Percentiles rank a stretch among this genome's conserved stretches.
Conservation (phyloP, 139 green algal genomes). For the Coelastrella sp. region DNA sequence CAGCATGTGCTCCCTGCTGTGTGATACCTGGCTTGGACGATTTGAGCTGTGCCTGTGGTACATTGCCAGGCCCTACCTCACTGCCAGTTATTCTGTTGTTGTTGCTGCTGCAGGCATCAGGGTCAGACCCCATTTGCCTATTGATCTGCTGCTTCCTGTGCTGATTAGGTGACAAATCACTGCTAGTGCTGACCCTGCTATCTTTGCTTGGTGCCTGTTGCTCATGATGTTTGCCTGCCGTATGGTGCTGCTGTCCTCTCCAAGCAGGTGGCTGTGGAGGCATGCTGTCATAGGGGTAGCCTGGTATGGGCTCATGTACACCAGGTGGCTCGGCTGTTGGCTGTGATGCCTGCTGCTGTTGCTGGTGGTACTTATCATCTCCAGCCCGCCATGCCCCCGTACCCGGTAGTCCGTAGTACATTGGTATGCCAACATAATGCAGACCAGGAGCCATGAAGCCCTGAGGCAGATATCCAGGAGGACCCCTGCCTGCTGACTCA, state of each 20-base stretch:
- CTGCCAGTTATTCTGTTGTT: neutral
- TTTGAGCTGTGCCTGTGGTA: neutral
- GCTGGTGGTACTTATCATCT: neutral
- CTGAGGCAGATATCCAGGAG: slow-evolving; percentile 22
- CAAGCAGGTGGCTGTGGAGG: neutral
- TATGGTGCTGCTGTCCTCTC: neutral
- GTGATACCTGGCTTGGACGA: neutral
- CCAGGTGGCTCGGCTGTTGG: neutral
- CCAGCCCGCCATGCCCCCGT: neutral
- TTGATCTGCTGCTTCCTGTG: neutral
- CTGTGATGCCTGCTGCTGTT: neutral
- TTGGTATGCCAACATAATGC: slow-evolving; percentile 5
- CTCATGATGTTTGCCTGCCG: neutral
- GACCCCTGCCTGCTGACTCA: neutral
- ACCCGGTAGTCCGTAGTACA: slow-evolving; percentile 11
- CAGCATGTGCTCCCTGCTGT: neutral
- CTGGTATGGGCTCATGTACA: neutral
- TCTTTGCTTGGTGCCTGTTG: neutral
- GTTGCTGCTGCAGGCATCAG: too few species aligned
- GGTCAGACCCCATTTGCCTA: too few species aligned
- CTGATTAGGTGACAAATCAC: neutral
- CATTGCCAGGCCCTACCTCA: too few species aligned
- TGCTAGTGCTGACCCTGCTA: neutral
- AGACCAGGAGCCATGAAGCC: neutral
- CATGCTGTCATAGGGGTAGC: neutral